Percentiles rank a stretch among this genome's conserved stretches.
Evolutionary conservation across 2,329 filamentous ascomycete genomes (phyloP).

Genomic region (Aspergillus persii): DNA sequence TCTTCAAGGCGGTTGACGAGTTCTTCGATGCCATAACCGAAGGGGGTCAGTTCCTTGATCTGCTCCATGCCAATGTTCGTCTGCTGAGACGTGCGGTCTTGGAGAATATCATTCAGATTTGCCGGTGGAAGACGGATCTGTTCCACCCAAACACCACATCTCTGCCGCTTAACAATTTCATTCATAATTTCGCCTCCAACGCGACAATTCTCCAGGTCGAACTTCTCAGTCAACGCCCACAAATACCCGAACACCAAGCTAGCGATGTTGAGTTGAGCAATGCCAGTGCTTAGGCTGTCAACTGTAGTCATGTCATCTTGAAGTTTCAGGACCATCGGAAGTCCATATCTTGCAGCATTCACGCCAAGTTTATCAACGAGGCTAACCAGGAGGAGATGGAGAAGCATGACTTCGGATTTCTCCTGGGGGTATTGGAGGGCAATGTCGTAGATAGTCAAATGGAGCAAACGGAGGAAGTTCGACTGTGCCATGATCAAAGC

Average conservation of each 20-base stretch:
- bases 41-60: slow-evolving; percentile 61
- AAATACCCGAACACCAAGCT: slow-evolving; percentile 88
- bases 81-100: slow-evolving; percentile 41
- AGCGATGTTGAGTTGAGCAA: slow-evolving; percentile 74
- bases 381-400: slow-evolving; percentile 73
- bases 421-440: slow-evolving; percentile 70
- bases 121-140: slow-evolving; percentile 69
- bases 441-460: slow-evolving; percentile 86
- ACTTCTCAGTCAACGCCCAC: slow-evolving; percentile 73
- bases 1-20: slow-evolving; percentile 73
- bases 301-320: slow-evolving; percentile 70
- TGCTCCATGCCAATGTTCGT: slow-evolving; percentile 42
- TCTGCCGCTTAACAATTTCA: slow-evolving; percentile 73
- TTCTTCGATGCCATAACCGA: slow-evolving; percentile 64
- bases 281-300: slow-evolving; percentile 41
- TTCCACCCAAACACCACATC: slow-evolving; percentile 75
- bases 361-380: slow-evolving; percentile 76
- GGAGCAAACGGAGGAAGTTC: slow-evolving; percentile 78
- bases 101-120: slow-evolving; percentile 60
- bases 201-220: slow-evolving; percentile 69
- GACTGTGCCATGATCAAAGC: slow-evolving; percentile 53
- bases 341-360: slow-evolving; percentile 72
- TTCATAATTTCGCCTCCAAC: slow-evolving; percentile 70
- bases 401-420: slow-evolving; percentile 70
- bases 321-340: slow-evolving; percentile 85